Conservation (phyloP, 805 yeast genomes). For the Wickerhamiella azymoides region DNA sequence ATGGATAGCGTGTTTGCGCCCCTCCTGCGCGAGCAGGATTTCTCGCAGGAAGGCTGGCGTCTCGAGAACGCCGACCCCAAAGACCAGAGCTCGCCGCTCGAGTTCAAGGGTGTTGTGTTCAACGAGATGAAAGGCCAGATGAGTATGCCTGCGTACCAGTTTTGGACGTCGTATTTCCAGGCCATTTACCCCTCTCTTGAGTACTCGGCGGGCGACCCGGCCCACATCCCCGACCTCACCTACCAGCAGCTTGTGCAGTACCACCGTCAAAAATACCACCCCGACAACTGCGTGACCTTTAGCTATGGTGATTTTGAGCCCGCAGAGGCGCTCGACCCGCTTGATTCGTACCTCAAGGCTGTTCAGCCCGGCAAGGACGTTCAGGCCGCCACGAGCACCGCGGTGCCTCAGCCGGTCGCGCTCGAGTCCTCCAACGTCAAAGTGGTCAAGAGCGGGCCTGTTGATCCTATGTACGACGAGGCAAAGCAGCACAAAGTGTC, state of each 20-base stretch:
- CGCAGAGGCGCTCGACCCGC: slow-evolving; percentile 16
- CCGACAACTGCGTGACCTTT: slow-evolving; percentile 74
- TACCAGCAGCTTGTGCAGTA: slow-evolving; percentile 68
- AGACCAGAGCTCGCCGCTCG: slow-evolving; percentile 47
- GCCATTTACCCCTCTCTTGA: slow-evolving; percentile 70
- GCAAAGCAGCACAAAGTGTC: slow-evolving; percentile 61
- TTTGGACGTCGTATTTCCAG: slow-evolving; percentile 72
- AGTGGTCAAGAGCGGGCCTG: slow-evolving; percentile 50
- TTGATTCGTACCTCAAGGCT: slow-evolving; percentile 13
- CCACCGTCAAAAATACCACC: slow-evolving; percentile 69
- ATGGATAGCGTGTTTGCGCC: slow-evolving; percentile 81
- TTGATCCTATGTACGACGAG: slow-evolving; percentile 64
- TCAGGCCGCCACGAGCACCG: neutral
- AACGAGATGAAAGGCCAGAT: slow-evolving; percentile 98
- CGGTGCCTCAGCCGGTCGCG: slow-evolving; percentile 30
- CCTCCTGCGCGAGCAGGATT: slow-evolving; percentile 60
- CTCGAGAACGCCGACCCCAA: slow-evolving; percentile 54
- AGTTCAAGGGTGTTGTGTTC: slow-evolving; percentile 89
- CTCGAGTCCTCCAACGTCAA: slow-evolving; percentile 22
- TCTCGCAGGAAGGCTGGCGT: slow-evolving; percentile 96
- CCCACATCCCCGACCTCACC: slow-evolving; percentile 53
- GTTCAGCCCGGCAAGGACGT: neutral
- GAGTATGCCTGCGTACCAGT: slow-evolving; percentile 74
- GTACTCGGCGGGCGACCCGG: slow-evolving; percentile 92
- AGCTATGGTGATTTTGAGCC: slow-evolving; percentile 62